Evolutionary conservation across 2,329 filamentous ascomycete species (phyloP), one percentile per base, ranked within the genome.

Genomic region (Exophiala aquamarina): DNA sequence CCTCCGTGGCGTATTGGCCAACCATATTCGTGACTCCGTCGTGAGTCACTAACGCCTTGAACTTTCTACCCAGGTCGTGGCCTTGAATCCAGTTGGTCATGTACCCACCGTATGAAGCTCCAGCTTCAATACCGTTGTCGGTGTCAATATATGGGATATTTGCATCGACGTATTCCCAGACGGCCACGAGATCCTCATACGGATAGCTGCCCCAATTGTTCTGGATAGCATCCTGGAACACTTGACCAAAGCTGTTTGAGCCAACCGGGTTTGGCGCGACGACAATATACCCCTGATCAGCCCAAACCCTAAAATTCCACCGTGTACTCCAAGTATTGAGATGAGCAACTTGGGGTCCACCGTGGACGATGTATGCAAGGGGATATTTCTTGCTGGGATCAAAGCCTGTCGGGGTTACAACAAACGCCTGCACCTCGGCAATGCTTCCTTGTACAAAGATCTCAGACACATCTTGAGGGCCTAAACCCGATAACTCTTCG

Each of bases 41-140:
- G 64, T 95, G 90, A 59, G 84, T 90, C 20, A 95, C 89, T 3
- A 96, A 76, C 0, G 89, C 89, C 67, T 89, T 89, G 78, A 96
- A 94, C 57, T 86, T 82, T 20, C 88, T 82, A 15, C 89, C 90
- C 0, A 96, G 77, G 1, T 81, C 77, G 54, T 93, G 86, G 6
- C 91, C 91, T 68, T 95, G 89, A 59, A 95, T 89, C 90, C 91
- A 95, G 65, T 95, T 78, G 61, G 68, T 64, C 63, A 78, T 77
- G 60, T 70, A 72, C 1, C 66, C 69, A 40, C 69, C 70, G 49
- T 65, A 72, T 39, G 63, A 66, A 37, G 67, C 68, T 13, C 70
- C 69, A 3, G 66, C 66, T 40, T 66, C 69, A 37, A 71, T 62
- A n/a, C 64, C 66, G 34, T 63, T 58, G 18, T 62, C 57, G 0